A percentile compares a stretch with the other conserved stretches of the same genome.
These are phyloP conservation scores for Scopulariopsis brevicaulis DNA, from an alignment of 2,329 filamentous ascomycete genomes.

Conservation along the genomic window DNA sequence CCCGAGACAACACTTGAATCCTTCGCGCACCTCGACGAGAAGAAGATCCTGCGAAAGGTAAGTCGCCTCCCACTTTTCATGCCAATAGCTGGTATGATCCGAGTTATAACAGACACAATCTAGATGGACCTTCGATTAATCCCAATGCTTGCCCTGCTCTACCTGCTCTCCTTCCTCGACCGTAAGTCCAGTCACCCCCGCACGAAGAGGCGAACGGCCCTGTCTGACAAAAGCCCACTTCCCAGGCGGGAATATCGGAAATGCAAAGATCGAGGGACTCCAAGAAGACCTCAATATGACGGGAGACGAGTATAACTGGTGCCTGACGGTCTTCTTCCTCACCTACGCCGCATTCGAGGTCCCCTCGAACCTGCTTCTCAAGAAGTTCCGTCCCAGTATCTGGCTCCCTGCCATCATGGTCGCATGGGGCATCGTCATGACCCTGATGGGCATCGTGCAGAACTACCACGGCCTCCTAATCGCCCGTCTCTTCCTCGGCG, in stretches of 20 bases:
- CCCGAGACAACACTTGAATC: slow-evolving; percentile 12
- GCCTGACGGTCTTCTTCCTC: slow-evolving; percentile 40
- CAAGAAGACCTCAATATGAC: slow-evolving; percentile 44
- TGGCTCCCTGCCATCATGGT: slow-evolving; percentile 44
- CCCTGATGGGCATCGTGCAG: slow-evolving; percentile 35
- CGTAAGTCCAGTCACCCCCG: slow-evolving; percentile 18
- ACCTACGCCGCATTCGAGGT: slow-evolving; percentile 23
- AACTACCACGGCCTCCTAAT: slow-evolving; percentile 36
- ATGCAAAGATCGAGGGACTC: slow-evolving; percentile 52
- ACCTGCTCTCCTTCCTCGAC: slow-evolving; percentile 55
- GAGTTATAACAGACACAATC: not conserved
- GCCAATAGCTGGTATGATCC: not conserved
- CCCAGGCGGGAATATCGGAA: slow-evolving; percentile 47
- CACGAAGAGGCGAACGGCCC: not conserved
- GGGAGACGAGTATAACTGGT: slow-evolving; percentile 58
- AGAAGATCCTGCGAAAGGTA: slow-evolving; percentile 42
- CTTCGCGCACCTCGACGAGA: slow-evolving; percentile 28
- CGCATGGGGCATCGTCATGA: slow-evolving; percentile 34
- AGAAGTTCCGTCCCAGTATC: slow-evolving; percentile 35
- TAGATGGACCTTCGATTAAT: slow-evolving; percentile 39
- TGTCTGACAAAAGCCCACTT: not conserved
- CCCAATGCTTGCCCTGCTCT: slow-evolving; percentile 55
- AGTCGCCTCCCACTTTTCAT: not conserved
- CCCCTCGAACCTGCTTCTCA: slow-evolving; percentile 47
- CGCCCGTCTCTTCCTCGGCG: slow-evolving; percentile 32